Base-by-base conservation (phyloP, 2,329 filamentous ascomycete genomes). In the Cryphonectria japonica region DNA sequence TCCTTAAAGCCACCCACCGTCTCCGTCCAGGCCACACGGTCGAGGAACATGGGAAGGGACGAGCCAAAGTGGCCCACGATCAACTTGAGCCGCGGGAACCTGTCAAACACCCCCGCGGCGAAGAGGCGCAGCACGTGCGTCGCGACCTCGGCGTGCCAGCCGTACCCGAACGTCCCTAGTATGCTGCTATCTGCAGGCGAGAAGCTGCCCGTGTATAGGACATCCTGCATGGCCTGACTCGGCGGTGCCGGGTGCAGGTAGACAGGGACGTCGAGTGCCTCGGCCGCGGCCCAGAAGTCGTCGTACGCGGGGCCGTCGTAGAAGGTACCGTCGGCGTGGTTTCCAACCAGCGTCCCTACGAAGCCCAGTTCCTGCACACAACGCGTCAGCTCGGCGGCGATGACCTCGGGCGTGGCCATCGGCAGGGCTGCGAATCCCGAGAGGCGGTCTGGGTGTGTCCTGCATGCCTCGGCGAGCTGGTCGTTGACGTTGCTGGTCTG, bases 281-380 rank as follows among this genome's bases (percentile, higher is more conserved):
- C 76, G 7, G 80, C 82, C 19, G 75, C 74, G 0, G 62, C 75
- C 76, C 82, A 86, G n/a, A 86, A 77, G 1, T 78, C 77, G 71
- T 83, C 82, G 73, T 83, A 86, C 39, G 76, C 77, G 43, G 76
- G 75, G 41, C 80, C 82, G 61, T 87, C 83, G 75, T 84, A 84
- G 74, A 83, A 84, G 16, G 73, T 70, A 0, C 82, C 82, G 26
- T 77, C 69, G n/a, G 76, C 68, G 71, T 83, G 82, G 59, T 83
- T 80, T 70, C 85, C 83, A 13, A 87, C 75, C 59, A 87, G 76
- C 1, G 84, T 83, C 0, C 86, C 85, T 3, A 85, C 79, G 69
- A 87, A 26, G 34, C n/a, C 60, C 22, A 62, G 37, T 19, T 79
- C 63, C 69, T 8, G 67, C 60, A 62, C 60, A 71, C 82, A 84